These are phyloP conservation scores for Cephalotrichum gorgonifer DNA, from an alignment of 2,329 filamentous ascomycete genomes.

Conservation along the genomic window DNA sequence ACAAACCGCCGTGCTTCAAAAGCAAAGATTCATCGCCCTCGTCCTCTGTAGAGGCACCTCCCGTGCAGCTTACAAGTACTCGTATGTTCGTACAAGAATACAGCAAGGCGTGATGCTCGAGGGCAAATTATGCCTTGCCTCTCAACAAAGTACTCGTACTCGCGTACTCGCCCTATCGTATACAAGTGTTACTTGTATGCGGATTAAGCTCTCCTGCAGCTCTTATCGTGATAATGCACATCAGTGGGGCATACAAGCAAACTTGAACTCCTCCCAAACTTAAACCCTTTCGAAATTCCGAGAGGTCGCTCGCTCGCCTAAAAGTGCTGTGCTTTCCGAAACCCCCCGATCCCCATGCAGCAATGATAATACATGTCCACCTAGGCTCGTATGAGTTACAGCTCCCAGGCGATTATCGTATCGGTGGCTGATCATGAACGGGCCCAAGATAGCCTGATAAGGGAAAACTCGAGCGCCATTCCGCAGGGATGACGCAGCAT, in stretches of 20 bases:
- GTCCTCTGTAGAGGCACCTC: no score
- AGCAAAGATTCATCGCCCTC: no score
- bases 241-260: not conserved
- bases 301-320: no score
- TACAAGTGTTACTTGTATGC: not conserved
- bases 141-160: not conserved
- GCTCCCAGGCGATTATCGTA: no score
- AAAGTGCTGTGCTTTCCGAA: not conserved
- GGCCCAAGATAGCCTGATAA: conserved; percentile 1
- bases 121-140: no score
- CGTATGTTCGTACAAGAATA: no score
- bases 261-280: not conserved
- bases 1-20: no score
- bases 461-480: not conserved
- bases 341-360: no score
- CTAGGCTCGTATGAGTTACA: no score
- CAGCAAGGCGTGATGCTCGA: no score
- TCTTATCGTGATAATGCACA: conserved; percentile 1
- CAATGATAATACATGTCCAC: no score
- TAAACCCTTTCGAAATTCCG: not conserved
- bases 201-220: not conserved
- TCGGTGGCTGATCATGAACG: conserved; percentile 1
- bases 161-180: not conserved
- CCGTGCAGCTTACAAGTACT: no score
- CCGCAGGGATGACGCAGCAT: not conserved